A percentile compares a stretch with the other conserved stretches of the same genome.
Conservation (phyloP, 2,329 filamentous ascomycete genomes). For the Dactylella cylindrospora region DNA sequence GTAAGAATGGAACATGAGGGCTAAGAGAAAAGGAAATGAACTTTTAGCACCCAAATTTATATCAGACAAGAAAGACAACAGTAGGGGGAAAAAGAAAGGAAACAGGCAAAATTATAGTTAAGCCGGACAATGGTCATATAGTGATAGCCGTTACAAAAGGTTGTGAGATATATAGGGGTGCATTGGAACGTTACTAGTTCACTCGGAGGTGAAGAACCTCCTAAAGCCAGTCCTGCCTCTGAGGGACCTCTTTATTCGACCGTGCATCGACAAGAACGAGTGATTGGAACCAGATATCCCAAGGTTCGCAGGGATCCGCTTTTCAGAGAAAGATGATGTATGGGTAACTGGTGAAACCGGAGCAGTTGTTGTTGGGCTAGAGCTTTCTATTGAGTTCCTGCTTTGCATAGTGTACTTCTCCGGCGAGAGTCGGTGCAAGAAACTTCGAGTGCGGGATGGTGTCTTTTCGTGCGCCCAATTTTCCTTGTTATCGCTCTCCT, state of each 20-base stretch:
- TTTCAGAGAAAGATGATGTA: conserved; percentile 33
- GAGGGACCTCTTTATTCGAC: conserved; percentile 36
- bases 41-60: too few relatives aligned
- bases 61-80: too few relatives aligned
- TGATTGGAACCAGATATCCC: conserved; percentile 26
- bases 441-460: conserved; percentile 18
- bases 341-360: conserved; percentile 32
- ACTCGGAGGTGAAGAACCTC: conserved; percentile 31
- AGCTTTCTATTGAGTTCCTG: conserved; percentile 24
- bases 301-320: conserved; percentile 24
- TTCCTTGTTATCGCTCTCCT: conserved; percentile 31
- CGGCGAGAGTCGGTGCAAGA: conserved; percentile 26
- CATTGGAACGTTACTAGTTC: not conserved
- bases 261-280: conserved; percentile 34
- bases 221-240: conserved; percentile 24
- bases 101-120: conserved; percentile 2
- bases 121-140: conserved; percentile 10
- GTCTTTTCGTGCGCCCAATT: conserved; percentile 26
- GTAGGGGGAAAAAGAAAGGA: too few relatives aligned
- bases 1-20: too few relatives aligned
- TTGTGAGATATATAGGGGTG: not conserved
- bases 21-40: too few relatives aligned
- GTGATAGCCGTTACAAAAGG: conserved; percentile 1
- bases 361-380: conserved; percentile 22
- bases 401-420: conserved; percentile 18